phyloP scores from a whole-genome alignment of 805 yeast species.

The Candida tibetensis region DNA sequence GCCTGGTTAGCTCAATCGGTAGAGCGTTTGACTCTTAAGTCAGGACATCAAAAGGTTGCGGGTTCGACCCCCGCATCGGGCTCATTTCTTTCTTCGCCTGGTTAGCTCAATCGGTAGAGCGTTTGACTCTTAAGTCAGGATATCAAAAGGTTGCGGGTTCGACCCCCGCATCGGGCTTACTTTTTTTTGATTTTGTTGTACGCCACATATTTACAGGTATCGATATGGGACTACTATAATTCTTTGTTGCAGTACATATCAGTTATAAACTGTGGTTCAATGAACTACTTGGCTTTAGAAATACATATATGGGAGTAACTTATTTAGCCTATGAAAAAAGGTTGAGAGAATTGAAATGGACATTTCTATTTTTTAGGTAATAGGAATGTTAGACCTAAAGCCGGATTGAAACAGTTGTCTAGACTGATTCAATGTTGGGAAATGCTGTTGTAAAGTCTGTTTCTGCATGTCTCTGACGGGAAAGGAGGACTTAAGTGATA shows the following conservation, averaged over 20 bases:
- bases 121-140: slow-evolving; percentile 9
- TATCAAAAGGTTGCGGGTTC: slow-evolving; percentile 12
- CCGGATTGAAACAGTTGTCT: background rate
- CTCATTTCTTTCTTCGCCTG: slow-evolving; percentile 5
- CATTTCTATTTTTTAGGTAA: too few species aligned
- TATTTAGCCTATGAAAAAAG: background rate
- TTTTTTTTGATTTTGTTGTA: too few species aligned
- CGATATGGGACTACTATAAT: background rate
- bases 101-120: slow-evolving; percentile 13
- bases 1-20: slow-evolving; percentile 13
- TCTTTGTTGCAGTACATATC: background rate
- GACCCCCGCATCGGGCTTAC: slow-evolving; percentile 9
- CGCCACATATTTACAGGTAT: background rate
- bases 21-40: slow-evolving; percentile 11
- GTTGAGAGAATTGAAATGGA: too few species aligned
- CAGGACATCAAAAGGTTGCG: slow-evolving; percentile 10
- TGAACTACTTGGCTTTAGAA: background rate
- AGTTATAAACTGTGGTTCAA: background rate
- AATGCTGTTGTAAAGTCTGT: background rate
- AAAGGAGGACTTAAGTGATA: background rate
- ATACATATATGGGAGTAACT: background rate
- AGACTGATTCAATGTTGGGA: background rate
- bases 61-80: slow-evolving; percentile 13
- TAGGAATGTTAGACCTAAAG: too few species aligned
- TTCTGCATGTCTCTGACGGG: background rate